Percentiles rank a stretch among this genome's conserved stretches.
These are phyloP conservation scores for Clathrus columnatus DNA, from an alignment of 768 basidiomycete species.

Conservation along the genomic window DNA sequence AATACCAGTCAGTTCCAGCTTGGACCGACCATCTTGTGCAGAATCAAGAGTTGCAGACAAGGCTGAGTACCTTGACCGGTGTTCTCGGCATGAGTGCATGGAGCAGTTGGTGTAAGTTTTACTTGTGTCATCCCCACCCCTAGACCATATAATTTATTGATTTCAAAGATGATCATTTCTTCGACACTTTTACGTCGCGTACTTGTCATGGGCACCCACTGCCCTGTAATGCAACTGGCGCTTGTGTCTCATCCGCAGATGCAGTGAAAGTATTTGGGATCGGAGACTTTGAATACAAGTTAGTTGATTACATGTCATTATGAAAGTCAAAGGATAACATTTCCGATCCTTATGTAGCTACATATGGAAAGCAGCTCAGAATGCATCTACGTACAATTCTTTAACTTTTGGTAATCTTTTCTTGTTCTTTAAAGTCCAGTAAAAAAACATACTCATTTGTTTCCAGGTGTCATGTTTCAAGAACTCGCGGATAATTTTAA, in stretches of 20 bases:
- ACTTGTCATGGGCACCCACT: conserved; percentile 37
- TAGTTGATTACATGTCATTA: conserved; percentile 5
- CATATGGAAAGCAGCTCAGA: conserved; percentile 40
- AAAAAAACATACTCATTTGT: neutral
- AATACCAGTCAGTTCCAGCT: conserved; percentile 35
- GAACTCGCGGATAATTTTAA: conserved; percentile 35
- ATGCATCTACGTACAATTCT: conserved; percentile 33
- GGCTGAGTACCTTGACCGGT: conserved; percentile 32
- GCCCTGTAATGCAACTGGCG: conserved; percentile 35
- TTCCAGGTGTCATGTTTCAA: conserved; percentile 35
- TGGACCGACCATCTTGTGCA: conserved; percentile 37
- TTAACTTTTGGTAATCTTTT: conserved; percentile 33
- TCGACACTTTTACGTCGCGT: conserved; percentile 42
- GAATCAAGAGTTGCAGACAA: conserved; percentile 28
- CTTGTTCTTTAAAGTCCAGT: neutral
- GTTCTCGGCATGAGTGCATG: conserved; percentile 32
- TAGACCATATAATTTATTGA: neutral
- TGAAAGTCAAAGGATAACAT: neutral
- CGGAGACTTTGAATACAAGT: conserved; percentile 35
- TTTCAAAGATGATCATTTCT: conserved; percentile 37
- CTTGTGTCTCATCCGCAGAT: conserved; percentile 34
- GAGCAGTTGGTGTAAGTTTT: conserved; percentile 38
- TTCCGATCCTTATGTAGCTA: conserved; percentile 25
- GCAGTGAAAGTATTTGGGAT: conserved; percentile 26
- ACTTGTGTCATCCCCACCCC: neutral